Base-by-base conservation (phyloP, 2,329 filamentous ascomycete species). In the Talaromyces sp. region DNA sequence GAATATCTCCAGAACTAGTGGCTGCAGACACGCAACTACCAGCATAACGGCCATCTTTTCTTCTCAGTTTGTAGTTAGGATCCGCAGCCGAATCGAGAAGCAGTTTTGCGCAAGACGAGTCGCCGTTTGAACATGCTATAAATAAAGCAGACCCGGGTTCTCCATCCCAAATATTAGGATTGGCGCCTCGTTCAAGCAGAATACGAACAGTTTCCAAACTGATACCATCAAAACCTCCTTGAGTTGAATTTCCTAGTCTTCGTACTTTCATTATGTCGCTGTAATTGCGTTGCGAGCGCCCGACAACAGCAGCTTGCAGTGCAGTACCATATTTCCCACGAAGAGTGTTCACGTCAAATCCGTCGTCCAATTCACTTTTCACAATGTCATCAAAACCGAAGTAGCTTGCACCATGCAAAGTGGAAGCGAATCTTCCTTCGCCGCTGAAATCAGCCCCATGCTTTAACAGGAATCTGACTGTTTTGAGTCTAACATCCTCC, bases 351-450 rank as follows among this genome's bases (percentile, higher is more conserved):
- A 62, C 52, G 21, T 63, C 61, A 32, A 54, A 24, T 35, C 59
- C 61, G 4, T 32, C 27, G 19, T 69, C 65, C 3, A 71, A 41
- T 2, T 71, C 57, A 8, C 55, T 58, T 41, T 66, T 51, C 14
- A 70, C 64, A 12, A 67, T 26, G 27, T 65, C 63, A 35, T 62
- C 60, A 50, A 63, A 43, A 4, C 63, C 67, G 38, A 29, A 38
- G 7, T 5, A 27, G 31, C 64, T 64, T 51, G 67, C 67, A 48
- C 58, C 61, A 43, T 66, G 63, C 9, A 69, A 52, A 32, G 26
- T 56, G 17, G 32, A 26, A 26, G 31, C n/a, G 21, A 59, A 62
- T 26, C 32, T 53, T 19, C 8, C 43, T 17, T 57, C 57, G 10
- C 46, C 53, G 1, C 21, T 51, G 35, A 62, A 62, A 56, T 53